Evolutionary conservation across 768 basidiomycete species (phyloP).

Genomic region (Paxillus involutus): DNA sequence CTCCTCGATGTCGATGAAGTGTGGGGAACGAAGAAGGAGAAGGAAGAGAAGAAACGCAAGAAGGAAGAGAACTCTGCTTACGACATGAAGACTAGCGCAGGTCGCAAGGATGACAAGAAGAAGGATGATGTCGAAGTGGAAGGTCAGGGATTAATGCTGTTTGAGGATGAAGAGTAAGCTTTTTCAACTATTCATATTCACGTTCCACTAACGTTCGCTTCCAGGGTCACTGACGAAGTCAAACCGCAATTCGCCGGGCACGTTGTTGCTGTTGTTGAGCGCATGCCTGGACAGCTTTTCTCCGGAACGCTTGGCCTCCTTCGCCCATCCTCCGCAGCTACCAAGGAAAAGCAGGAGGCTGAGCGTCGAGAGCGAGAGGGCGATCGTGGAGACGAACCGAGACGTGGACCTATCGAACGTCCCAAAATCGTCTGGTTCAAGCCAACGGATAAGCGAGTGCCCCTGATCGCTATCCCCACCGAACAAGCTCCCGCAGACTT

Average conservation of each 20-base stretch:
- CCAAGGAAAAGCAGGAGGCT: constrained; percentile 98
- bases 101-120: constrained; percentile 97
- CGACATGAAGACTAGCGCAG: constrained; percentile 71
- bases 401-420: constrained; percentile 76
- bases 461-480: constrained; percentile 97
- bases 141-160: constrained; percentile 94
- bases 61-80: constrained; percentile 99
- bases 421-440: constrained; percentile 99
- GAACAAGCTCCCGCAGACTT: constrained; percentile 98
- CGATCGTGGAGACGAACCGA: constrained; percentile 81
- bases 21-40: constrained; percentile 99
- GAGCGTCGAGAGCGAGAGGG: constrained; percentile 97
- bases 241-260: constrained; percentile 99
- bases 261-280: constrained; percentile 98
- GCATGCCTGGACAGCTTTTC: constrained; percentile 98
- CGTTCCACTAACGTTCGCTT: constrained; percentile 12
- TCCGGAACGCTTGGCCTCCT: constrained; percentile 94
- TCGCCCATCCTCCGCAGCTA: constrained; percentile 94
- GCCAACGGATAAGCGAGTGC: constrained; percentile 98
- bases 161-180: constrained; percentile 93
- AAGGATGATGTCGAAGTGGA: constrained; percentile 99
- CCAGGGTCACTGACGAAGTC: constrained; percentile 92
- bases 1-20: constrained; percentile 97
- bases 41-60: constrained; percentile 99
- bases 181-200: not conserved